Evolutionary conservation across 495 filamentous ascomycete genomes (phyloP).

Genomic region (Penicillium lagena): DNA sequence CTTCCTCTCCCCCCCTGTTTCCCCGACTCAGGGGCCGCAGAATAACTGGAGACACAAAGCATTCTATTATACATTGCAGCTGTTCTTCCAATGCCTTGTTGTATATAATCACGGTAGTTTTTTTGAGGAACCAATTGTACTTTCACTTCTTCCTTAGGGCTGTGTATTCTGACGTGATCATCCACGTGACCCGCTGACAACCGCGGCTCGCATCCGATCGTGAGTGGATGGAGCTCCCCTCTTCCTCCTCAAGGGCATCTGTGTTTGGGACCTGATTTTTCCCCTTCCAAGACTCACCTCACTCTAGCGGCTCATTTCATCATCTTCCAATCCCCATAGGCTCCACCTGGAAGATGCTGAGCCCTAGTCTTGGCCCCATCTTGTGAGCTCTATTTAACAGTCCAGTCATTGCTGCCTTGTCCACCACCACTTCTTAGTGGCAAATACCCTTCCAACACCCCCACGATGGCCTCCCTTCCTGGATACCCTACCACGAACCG

Average conservation of each 20-base stretch:
- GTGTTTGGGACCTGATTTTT: too few species aligned
- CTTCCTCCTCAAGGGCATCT: neutral
- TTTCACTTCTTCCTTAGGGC: too few species aligned
- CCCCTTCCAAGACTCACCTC: neutral
- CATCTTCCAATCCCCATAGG: neutral
- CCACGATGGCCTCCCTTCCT: conserved; percentile 34
- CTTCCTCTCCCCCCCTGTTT: too few species aligned
- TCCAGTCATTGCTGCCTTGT: neutral
- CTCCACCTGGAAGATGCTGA: conserved; percentile 5
- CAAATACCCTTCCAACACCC: neutral
- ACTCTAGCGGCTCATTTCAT: neutral
- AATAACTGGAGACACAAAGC: too few species aligned
- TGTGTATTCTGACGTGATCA: neutral
- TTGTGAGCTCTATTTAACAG: neutral
- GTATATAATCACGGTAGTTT: too few species aligned
- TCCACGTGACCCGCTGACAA: neutral
- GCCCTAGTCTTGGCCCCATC: neutral
- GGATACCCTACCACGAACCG: conserved; percentile 24
- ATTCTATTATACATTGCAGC: too few species aligned
- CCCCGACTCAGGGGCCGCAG: too few species aligned
- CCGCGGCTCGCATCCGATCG: neutral
- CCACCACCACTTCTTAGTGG: neutral
- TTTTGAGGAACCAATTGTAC: too few species aligned
- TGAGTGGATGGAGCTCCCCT: neutral
- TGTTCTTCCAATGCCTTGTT: too few species aligned